Evolutionary conservation across 257 asterid species (phyloP).

Genomic region (Anisodus tanguticus): DNA sequence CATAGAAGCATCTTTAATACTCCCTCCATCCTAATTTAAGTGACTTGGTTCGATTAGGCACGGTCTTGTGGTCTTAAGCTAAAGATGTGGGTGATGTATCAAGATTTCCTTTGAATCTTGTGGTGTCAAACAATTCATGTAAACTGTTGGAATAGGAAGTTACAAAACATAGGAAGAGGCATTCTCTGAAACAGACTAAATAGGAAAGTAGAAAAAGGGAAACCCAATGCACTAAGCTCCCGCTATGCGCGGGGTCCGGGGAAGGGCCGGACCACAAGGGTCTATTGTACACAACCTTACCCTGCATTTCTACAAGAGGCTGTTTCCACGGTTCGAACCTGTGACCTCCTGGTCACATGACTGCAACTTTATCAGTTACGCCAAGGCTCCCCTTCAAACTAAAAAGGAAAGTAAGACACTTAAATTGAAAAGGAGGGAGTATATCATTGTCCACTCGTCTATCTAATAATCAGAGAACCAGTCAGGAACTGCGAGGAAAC

Average conservation of each 20-base stretch:
- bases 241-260: too few species aligned
- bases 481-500: neutral
- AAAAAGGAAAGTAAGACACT: neutral
- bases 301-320: too few species aligned
- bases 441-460: neutral
- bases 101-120: neutral
- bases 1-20: constrained; percentile 5
- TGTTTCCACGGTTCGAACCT: too few species aligned
- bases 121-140: neutral
- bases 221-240: too few species aligned
- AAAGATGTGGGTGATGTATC: neutral
- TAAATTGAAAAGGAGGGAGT: neutral
- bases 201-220: too few species aligned
- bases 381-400: too few species aligned
- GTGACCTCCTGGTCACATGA: too few species aligned
- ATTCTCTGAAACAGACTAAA: neutral
- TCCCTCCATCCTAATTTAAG: neutral
- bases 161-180: neutral
- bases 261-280: too few species aligned
- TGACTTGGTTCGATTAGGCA: constrained; percentile 12
- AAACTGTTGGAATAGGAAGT: neutral
- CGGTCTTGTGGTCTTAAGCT: neutral
- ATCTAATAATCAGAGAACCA: neutral
- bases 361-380: too few species aligned
- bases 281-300: too few species aligned